Evolutionary conservation across 2,329 filamentous ascomycete species (phyloP), one percentile per base, ranked within the genome.

Genomic region (Leptographium lundbergii): DNA sequence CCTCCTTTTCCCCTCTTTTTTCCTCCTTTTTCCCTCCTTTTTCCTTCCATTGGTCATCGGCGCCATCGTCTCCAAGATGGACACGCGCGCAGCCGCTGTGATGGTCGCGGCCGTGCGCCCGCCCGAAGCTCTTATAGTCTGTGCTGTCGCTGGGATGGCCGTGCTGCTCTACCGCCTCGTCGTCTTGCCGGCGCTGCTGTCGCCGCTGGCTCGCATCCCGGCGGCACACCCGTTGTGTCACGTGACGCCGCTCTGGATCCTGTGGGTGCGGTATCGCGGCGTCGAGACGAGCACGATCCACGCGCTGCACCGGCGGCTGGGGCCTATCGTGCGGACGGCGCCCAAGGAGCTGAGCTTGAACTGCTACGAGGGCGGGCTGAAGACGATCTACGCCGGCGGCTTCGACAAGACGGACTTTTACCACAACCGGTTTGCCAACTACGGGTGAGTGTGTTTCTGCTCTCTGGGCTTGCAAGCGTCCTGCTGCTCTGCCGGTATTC

Each of bases 261-360:
- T 47, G 6, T 61, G 60, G 60, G 56, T 59, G 29, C 54, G 58
- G 17, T 52, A 50, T 19, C 11, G 29, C 4, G 36, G 57, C 47
- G 34, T 19, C 13, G 56, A 61, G 54, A 57, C 48, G 6, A 39
- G 45, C 32, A 61, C 57, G n/a, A 61, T 59, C 57, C 36, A 52
- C 51, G 39, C 14, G 19, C 57, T 59, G 29, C 60, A 61, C 54
- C 10, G 57, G 32, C 39, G 51, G 34, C 58, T 59, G 39, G 60
- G 60, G 10, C 54, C 57, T 3, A 59, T 61, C 27, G 60, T 61
- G 17, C 57, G 60, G 7, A 59, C 58, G 14, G 60, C 48, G 22
- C 60, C 60, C n/a, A 54, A 42, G 9, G 60, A 61, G 45, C 57
- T 61, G 13, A 59, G 58, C 39, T 34, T 61, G 34, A 57, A 57